A percentile compares a stretch with the other conserved stretches of the same genome.
Conservation (phyloP, 495 filamentous ascomycete genomes). For the Astrothelium macrocarpum region DNA sequence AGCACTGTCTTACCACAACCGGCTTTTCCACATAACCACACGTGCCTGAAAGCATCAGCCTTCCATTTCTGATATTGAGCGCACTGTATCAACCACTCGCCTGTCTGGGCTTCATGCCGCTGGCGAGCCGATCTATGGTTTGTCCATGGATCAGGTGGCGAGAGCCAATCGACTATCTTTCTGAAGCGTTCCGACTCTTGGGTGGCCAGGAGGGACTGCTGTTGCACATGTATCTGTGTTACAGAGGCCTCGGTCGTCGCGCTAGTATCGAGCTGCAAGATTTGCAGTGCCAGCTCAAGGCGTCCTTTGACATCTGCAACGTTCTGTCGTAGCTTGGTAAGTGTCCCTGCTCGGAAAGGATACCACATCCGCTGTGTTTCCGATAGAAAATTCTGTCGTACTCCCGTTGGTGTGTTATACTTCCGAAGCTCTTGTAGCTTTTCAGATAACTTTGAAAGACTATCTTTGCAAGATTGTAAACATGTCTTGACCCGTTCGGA, state of each 20-base stretch:
- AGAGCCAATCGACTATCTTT: slow-evolving; percentile 18
- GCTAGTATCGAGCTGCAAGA: slow-evolving; percentile 10
- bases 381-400: not conserved
- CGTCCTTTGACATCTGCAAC: not conserved
- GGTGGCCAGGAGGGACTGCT: slow-evolving; percentile 1
- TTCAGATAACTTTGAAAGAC: not conserved
- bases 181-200: slow-evolving; percentile 12
- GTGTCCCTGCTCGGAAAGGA: slow-evolving; percentile 7
- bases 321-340: slow-evolving; percentile 1
- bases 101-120: slow-evolving; percentile 14
- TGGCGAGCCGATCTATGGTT: slow-evolving; percentile 19
- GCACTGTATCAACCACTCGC: slow-evolving; percentile 14
- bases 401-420: not conserved
- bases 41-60: not conserved
- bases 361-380: slow-evolving; percentile 3
- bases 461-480: not conserved
- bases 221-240: not conserved
- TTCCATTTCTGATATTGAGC: slow-evolving; percentile 16
- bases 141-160: slow-evolving; percentile 14
- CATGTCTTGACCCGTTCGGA: not conserved
- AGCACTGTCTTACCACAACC: slow-evolving; percentile 22
- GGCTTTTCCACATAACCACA: slow-evolving; percentile 20
- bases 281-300: slow-evolving; percentile 7
- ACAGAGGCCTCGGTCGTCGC: not conserved
- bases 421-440: slow-evolving; percentile 4